phyloP scores from a whole-genome alignment of 2,329 filamentous ascomycete genomes.

The Stemphylium lycopersici region DNA sequence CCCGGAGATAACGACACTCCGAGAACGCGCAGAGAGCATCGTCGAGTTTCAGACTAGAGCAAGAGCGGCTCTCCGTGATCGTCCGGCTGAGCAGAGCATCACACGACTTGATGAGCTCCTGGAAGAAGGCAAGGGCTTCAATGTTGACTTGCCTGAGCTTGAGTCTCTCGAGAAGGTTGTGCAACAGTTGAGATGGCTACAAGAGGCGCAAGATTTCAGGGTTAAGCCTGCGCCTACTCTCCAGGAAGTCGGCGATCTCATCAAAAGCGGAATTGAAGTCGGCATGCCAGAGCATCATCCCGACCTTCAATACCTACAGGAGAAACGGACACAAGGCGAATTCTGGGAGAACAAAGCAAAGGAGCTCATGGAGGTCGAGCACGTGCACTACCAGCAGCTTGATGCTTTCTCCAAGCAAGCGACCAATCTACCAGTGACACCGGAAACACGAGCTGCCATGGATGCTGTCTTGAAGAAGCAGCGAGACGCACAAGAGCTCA shows the following conservation, averaged over 20 bases:
- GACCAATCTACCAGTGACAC: constrained; percentile 76
- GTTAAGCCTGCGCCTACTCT: constrained; percentile 70
- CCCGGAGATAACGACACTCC: constrained; percentile 83
- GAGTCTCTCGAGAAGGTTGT: constrained; percentile 80
- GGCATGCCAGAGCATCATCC: constrained; percentile 82
- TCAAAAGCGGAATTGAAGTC: constrained; percentile 77
- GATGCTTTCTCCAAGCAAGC: constrained; percentile 90
- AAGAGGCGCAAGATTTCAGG: constrained; percentile 71
- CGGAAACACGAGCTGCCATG: constrained; percentile 79
- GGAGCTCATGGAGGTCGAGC: constrained; percentile 89
- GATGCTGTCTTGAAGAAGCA: constrained; percentile 96
- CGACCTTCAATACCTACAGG: constrained; percentile 75
- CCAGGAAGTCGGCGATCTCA: constrained; percentile 77
- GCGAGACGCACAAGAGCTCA: constrained; percentile 88
- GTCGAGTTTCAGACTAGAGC: constrained; percentile 82
- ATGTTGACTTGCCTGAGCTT: constrained; percentile 88
- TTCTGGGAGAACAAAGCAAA: constrained; percentile 92
- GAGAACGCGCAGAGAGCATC: constrained; percentile 84
- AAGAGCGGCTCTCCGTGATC: constrained; percentile 69
- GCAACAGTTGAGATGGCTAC: constrained; percentile 87
- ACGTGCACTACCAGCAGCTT: constrained; percentile 91
- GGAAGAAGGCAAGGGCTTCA: constrained; percentile 87
- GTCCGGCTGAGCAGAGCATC: constrained; percentile 56
- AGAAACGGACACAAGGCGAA: constrained; percentile 77
- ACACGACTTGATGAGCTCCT: constrained; percentile 86